A percentile compares a stretch with the other conserved stretches of the same genome.
These are phyloP conservation scores for Pythium pyrilobum DNA, from an alignment of 352 stramenopile genomes.

Conservation along the genomic window DNA sequence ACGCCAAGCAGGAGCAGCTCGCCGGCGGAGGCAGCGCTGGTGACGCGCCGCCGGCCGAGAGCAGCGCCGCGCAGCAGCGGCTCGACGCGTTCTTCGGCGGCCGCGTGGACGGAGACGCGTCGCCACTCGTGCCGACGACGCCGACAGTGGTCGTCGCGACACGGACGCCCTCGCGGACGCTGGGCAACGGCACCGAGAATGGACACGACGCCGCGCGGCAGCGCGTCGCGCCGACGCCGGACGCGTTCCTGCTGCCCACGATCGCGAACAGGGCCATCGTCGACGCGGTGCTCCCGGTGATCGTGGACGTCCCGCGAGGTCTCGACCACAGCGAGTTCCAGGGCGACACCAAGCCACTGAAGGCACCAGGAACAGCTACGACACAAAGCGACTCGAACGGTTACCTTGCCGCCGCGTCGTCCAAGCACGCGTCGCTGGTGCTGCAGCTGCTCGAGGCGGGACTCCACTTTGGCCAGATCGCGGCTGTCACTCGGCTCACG, in stretches of 20 bases:
- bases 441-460: not conserved
- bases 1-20: constrained; percentile 14
- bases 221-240: not conserved
- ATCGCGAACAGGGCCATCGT: constrained; percentile 20
- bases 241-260: not conserved
- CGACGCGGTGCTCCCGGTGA: constrained; percentile 17
- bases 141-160: not conserved
- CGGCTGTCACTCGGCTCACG: not conserved
- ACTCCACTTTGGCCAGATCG: constrained; percentile 4
- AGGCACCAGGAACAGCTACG: not conserved
- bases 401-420: not conserved
- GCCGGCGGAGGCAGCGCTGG: not conserved
- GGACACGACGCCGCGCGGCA: no score
- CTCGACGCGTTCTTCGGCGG: constrained; percentile 18
- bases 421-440: not conserved
- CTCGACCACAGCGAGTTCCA: no score
- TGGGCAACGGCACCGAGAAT: no score
- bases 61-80: not conserved
- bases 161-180: no score
- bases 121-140: not conserved
- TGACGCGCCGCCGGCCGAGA: not conserved
- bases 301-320: constrained; percentile 7
- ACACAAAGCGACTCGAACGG: not conserved
- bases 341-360: not conserved
- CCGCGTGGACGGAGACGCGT: not conserved